Conservation (phyloP, 2,329 filamentous ascomycete genomes). For the Xylariales sp. region DNA sequence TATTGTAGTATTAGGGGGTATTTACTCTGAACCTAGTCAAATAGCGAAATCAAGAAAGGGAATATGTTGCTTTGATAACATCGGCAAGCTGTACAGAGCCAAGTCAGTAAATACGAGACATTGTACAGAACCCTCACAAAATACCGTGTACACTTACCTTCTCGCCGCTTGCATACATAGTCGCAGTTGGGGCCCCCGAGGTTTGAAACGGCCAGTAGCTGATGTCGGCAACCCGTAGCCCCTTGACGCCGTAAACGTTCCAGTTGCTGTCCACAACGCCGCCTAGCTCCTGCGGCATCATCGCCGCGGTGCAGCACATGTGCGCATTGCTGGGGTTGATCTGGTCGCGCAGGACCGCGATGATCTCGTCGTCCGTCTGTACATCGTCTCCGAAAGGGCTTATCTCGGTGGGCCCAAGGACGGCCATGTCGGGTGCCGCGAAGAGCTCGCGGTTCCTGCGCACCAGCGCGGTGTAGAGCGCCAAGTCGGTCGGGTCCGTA, state of each 20-base stretch:
- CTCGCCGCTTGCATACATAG: conserved; percentile 10
- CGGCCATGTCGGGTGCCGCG: conserved; percentile 7
- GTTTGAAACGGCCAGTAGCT: conserved; percentile 10
- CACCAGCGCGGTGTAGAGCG: conserved; percentile 27
- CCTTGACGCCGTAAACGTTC: conserved; percentile 11
- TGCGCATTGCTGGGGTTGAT: conserved; percentile 19
- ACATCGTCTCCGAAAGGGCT: conserved; percentile 9
- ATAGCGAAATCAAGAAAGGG: too few species aligned
- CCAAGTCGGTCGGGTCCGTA: conserved; percentile 32
- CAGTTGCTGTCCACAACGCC: conserved; percentile 35
- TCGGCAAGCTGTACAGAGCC: too few species aligned
- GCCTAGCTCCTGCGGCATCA: conserved; percentile 36
- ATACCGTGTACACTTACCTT: conserved; percentile 11
- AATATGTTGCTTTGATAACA: too few species aligned
- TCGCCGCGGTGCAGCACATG: conserved; percentile 25
- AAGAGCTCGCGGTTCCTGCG: conserved; percentile 26
- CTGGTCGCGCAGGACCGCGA: conserved; percentile 10
- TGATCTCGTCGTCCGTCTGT: conserved; percentile 21
- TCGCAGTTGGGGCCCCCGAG: conserved; percentile 8
- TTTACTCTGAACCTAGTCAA: too few species aligned
- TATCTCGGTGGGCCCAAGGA: conserved; percentile 9
- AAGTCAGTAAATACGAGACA: too few species aligned
- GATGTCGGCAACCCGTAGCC: conserved; percentile 11
- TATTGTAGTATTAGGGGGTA: too few species aligned
- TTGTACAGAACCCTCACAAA: too few species aligned